Evolutionary conservation across 1,284 basidiomycete species (phyloP).

Genomic region (Trametes polyzona): DNA sequence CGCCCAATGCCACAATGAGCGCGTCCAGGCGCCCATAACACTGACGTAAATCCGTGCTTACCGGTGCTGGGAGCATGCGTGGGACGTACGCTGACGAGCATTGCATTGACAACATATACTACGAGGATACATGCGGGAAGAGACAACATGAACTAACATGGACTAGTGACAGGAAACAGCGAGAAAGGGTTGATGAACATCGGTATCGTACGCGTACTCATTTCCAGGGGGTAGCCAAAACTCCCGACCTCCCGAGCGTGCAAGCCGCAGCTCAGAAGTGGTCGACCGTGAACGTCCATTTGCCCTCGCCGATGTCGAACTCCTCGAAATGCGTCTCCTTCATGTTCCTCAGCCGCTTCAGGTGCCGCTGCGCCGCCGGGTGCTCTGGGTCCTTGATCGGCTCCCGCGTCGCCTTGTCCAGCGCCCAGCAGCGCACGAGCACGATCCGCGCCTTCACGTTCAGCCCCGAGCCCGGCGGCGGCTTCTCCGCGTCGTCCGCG

Average conservation of each 20-base stretch:
- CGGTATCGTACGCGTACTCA: conserved; percentile 9
- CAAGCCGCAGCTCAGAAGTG: conserved; percentile 64
- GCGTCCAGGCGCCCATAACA: conserved; percentile 1
- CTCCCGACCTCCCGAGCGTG: background rate
- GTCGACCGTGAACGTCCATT: conserved; percentile 94
- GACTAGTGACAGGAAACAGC: background rate
- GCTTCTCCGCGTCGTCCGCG: conserved; percentile 78
- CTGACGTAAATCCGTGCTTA: background rate
- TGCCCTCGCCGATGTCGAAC: conserved; percentile 82
- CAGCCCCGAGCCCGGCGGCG: conserved; percentile 81
- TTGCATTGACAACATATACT: conserved; percentile 16
- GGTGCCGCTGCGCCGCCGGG: conserved; percentile 74
- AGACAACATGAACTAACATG: conserved; percentile 2
- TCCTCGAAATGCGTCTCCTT: conserved; percentile 85
- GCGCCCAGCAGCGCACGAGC: conserved; percentile 85
- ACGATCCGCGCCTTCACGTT: conserved; percentile 88
- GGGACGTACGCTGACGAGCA: background rate
- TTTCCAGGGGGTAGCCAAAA: background rate
- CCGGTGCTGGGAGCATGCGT: background rate
- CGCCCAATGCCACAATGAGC: conserved; percentile 11
- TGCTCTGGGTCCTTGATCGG: conserved; percentile 86
- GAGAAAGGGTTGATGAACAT: background rate
- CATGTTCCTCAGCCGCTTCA: conserved; percentile 86
- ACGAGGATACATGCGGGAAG: conserved; percentile 12
- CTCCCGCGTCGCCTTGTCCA: conserved; percentile 91